A percentile compares a stretch with the other conserved stretches of the same genome.
These are phyloP conservation scores for Luzula sylvatica DNA, from an alignment of 176 grass and related monocot species.

Conservation along the genomic window DNA sequence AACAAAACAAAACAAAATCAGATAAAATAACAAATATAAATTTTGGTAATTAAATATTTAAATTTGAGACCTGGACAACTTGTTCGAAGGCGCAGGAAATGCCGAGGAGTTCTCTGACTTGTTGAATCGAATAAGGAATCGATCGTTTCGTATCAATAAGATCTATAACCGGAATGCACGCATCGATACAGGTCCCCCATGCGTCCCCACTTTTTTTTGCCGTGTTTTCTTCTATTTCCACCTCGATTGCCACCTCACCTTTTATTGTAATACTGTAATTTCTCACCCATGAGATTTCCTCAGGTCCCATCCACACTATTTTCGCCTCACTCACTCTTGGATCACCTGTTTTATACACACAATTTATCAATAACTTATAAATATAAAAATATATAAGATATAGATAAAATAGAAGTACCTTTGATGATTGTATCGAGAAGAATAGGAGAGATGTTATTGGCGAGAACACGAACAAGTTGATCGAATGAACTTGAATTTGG, in stretches of 20 bases:
- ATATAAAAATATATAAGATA: background rate
- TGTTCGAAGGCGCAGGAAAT: slow-evolving; percentile 98
- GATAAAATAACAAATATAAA: background rate
- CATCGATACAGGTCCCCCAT: slow-evolving; percentile 77
- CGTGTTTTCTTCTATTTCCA: slow-evolving; percentile 57
- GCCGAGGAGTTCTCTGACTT: slow-evolving; percentile 72
- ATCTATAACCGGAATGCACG: slow-evolving; percentile 73
- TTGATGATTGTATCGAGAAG: slow-evolving; percentile 87
- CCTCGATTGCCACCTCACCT: slow-evolving; percentile 71
- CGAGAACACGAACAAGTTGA: slow-evolving; percentile 52
- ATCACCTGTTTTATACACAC: slow-evolving; percentile 45
- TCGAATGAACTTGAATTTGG: slow-evolving; percentile 40
- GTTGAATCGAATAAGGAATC: slow-evolving; percentile 73
- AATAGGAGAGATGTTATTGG: slow-evolving; percentile 56
- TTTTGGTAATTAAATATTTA: background rate
- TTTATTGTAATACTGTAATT: slow-evolving; percentile 34
- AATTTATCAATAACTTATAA: slow-evolving; percentile 11
- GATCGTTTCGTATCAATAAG: slow-evolving; percentile 78
- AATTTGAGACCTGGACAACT: slow-evolving; percentile 56
- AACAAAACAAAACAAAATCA: slow-evolving; percentile 12
- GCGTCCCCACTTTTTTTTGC: slow-evolving; percentile 56
- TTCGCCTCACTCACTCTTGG: slow-evolving; percentile 66
- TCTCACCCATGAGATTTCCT: slow-evolving; percentile 56
- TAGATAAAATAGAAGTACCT: slow-evolving; percentile 35
- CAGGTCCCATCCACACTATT: slow-evolving; percentile 71